These are phyloP conservation scores for Carex scoparia DNA, from an alignment of 176 grass and related monocot genomes.

Conservation along the genomic window DNA sequence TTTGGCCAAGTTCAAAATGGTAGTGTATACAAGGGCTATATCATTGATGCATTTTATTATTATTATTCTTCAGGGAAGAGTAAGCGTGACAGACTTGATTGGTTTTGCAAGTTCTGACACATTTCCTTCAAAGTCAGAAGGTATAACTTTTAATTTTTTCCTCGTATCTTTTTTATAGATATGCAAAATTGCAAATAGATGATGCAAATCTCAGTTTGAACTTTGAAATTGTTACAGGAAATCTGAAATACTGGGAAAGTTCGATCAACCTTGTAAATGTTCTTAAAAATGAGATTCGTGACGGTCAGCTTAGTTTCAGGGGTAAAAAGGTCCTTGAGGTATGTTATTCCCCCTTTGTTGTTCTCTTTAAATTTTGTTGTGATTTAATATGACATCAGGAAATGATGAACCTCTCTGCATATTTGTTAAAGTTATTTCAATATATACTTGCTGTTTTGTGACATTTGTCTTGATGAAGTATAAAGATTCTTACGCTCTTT, in stretches of 20 bases:
- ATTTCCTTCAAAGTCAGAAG: conserved; percentile 53
- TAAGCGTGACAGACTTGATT: conserved; percentile 84
- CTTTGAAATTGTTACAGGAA: conserved; percentile 36
- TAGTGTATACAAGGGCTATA: not conserved
- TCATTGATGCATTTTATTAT: not conserved
- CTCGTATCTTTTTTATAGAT: conserved; percentile 13
- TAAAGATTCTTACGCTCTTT: conserved; percentile 17
- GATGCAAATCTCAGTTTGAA: not conserved
- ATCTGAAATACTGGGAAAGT: conserved; percentile 76
- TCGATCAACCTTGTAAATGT: conserved; percentile 64
- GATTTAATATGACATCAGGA: not conserved
- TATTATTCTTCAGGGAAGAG: conserved; percentile 60
- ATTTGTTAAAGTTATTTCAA: conserved; percentile 4
- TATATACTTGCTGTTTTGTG: conserved; percentile 3
- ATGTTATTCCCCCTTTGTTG: conserved; percentile 7
- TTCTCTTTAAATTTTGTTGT: conserved; percentile 1
- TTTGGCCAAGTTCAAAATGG: conserved; percentile 7
- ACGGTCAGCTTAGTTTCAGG: conserved; percentile 83
- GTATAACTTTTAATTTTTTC: conserved; percentile 26
- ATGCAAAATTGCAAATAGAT: not conserved
- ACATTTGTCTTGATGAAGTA: not conserved
- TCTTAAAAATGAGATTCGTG: conserved; percentile 85
- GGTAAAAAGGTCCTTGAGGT: conserved; percentile 93
- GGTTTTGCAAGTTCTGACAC: conserved; percentile 55
- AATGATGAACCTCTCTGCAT: conserved; percentile 14